A percentile compares a stretch with the other conserved stretches of the same genome.
These are phyloP conservation scores for Cyathus striatus DNA, from an alignment of 768 basidiomycete species.

Conservation along the genomic window DNA sequence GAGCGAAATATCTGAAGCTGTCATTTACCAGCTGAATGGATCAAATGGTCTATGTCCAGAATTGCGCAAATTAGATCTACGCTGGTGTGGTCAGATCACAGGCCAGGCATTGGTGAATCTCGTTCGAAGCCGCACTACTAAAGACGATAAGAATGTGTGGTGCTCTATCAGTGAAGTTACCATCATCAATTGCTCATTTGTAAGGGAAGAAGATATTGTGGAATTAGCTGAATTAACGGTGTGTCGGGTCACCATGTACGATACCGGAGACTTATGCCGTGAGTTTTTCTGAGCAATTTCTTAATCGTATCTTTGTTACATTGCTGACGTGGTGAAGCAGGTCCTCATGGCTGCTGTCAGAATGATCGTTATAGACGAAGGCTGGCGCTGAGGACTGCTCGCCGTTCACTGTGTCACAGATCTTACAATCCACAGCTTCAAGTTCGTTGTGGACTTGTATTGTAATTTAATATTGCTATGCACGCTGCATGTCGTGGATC, in stretches of 20 bases:
- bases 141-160: constrained; percentile 1
- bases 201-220: constrained; percentile 48
- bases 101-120: constrained; percentile 47
- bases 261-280: constrained; percentile 49
- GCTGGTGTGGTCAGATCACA: constrained; percentile 54
- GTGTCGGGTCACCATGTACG: constrained; percentile 40
- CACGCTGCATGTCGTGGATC: too few species aligned
- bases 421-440: too few species aligned
- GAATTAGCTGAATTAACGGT: constrained; percentile 39
- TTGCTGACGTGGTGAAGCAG: constrained; percentile 19
- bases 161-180: constrained; percentile 38
- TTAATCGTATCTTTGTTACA: background rate
- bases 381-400: constrained; percentile 26
- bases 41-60: constrained; percentile 38
- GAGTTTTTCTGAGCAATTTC: constrained; percentile 16
- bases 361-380: constrained; percentile 53
- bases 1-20: constrained; percentile 47
- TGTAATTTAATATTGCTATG: too few species aligned
- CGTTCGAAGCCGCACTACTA: constrained; percentile 31
- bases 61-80: constrained; percentile 45
- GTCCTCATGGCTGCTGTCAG: constrained; percentile 42
- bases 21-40: constrained; percentile 31
- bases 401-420: too few species aligned
- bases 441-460: too few species aligned
- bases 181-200: constrained; percentile 53